phyloP scores from a whole-genome alignment of 2,329 filamentous ascomycete genomes.

The Fusarium mundagurra region DNA sequence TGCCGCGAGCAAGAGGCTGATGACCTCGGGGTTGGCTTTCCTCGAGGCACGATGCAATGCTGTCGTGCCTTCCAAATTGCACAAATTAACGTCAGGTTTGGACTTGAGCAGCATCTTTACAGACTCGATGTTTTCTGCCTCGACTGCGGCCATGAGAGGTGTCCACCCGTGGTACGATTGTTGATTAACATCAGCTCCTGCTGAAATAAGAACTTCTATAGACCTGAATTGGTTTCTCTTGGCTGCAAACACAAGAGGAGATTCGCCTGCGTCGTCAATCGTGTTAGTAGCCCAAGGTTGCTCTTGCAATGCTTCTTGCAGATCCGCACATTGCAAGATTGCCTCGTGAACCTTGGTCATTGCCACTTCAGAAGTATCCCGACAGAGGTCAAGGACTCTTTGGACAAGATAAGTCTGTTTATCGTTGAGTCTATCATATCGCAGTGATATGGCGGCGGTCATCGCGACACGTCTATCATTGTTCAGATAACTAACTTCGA shows the following conservation, averaged over 20 bases:
- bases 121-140: accelerated
- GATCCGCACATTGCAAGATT: neutral
- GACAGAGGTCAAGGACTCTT: neutral
- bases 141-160: neutral
- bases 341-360: constrained; percentile 6
- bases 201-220: constrained; percentile 5
- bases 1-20: neutral
- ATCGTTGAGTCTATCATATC: accelerated
- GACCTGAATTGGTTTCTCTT: accelerated
- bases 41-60: neutral
- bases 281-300: constrained; percentile 17
- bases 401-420: neutral
- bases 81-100: neutral
- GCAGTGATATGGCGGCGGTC: accelerated
- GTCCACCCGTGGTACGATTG: accelerated
- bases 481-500: accelerated
- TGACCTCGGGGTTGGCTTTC: accelerated
- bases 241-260: neutral
- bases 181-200: constrained; percentile 12
- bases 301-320: neutral
- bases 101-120: constrained; percentile 1
- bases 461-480: neutral
- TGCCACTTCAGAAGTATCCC: neutral
- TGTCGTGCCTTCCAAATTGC: accelerated
- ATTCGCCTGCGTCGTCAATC: neutral